Evolutionary conservation across 1,284 basidiomycete genomes (phyloP).

Genomic region (Leccinum subrobustum): DNA sequence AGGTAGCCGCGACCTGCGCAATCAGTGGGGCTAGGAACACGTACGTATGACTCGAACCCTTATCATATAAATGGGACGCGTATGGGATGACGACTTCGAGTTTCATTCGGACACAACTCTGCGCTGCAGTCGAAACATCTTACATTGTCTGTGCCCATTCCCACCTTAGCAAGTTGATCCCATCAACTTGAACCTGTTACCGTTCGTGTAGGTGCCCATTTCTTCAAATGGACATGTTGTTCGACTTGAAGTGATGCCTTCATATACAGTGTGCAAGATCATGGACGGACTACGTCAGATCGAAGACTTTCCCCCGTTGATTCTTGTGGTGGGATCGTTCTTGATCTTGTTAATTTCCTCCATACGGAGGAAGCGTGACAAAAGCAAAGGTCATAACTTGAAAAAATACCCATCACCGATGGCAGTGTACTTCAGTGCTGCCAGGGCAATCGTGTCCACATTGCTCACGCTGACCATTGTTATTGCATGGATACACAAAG

Average conservation of each 20-base stretch:
- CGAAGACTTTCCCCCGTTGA: constrained; percentile 1
- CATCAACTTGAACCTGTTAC: neutral
- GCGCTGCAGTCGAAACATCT: neutral
- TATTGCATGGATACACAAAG: constrained; percentile 2
- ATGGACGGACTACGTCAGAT: neutral
- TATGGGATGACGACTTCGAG: neutral
- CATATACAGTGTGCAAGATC: neutral
- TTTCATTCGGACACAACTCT: neutral
- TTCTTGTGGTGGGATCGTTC: constrained; percentile 3
- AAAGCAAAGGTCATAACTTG: neutral
- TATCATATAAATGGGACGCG: neutral
- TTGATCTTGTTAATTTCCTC: neutral
- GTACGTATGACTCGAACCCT: neutral
- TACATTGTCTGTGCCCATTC: neutral
- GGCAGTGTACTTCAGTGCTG: neutral
- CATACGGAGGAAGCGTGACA: neutral
- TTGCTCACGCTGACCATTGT: neutral
- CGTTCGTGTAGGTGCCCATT: neutral
- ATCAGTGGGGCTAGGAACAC: no score
- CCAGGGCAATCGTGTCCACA: neutral
- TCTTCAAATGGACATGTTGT: no score
- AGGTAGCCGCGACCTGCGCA: neutral
- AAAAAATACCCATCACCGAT: neutral
- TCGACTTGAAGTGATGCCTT: neutral
- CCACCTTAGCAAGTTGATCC: neutral